Evolutionary conservation across 768 basidiomycete species (phyloP).

Genomic region (Amyloporia xantha): DNA sequence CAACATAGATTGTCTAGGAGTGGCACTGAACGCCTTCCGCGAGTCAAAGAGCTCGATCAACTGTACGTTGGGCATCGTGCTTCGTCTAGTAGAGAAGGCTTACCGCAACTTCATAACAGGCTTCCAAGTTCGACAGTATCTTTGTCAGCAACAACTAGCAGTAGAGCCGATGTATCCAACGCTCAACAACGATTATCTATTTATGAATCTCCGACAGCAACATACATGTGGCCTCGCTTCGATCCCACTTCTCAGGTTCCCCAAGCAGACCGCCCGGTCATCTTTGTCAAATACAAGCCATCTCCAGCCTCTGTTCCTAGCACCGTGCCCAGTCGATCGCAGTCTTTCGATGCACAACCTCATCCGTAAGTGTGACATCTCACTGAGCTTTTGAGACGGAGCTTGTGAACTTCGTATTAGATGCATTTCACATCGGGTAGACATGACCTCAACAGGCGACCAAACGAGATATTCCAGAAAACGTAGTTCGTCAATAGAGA

Average conservation of each 20-base stretch:
- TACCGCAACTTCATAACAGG: no score
- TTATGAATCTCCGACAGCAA: conserved; percentile 14
- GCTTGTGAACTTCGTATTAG: no score
- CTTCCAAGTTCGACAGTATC: no score
- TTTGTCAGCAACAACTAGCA: no score
- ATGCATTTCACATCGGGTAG: background rate
- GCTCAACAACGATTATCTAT: conserved; percentile 8
- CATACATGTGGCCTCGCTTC: conserved; percentile 17
- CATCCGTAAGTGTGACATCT: background rate
- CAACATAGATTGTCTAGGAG: background rate
- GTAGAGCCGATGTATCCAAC: no score
- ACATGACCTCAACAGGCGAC: background rate
- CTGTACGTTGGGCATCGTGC: background rate
- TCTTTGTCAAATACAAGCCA: conserved; percentile 11
- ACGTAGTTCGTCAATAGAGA: conserved; percentile 11
- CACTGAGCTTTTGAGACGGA: no score
- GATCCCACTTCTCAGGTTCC: conserved; percentile 2
- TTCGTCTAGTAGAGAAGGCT: no score
- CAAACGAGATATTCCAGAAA: conserved; percentile 4
- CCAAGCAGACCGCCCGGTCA: background rate
- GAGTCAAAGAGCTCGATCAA: background rate
- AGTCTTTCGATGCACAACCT: background rate
- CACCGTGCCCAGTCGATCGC: background rate
- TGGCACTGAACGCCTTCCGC: background rate
- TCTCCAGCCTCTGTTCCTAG: background rate